A percentile compares a stretch with the other conserved stretches of the same genome.
Conservation (phyloP, 352 stramenopile genomes). For the Pythium rhizo-oryzae region DNA sequence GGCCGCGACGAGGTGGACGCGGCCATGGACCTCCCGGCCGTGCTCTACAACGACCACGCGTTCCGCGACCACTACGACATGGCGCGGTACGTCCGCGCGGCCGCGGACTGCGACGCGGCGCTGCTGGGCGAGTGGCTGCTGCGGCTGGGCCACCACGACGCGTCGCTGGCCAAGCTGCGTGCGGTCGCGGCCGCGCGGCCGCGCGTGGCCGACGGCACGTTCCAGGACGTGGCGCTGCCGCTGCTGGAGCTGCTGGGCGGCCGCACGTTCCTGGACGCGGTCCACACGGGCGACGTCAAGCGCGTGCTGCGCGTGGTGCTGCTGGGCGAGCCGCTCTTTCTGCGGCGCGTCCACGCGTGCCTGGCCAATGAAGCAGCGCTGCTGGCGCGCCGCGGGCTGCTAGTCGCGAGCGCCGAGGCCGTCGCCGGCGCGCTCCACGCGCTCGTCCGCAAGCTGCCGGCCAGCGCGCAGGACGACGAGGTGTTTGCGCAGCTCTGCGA, state of each 20-base stretch:
- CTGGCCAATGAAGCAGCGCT: neutral
- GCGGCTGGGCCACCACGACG: conserved; percentile 9
- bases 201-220: conserved; percentile 11
- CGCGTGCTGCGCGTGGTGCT: conserved; percentile 23
- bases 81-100: conserved; percentile 13
- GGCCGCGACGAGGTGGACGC: conserved; percentile 4
- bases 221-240: conserved; percentile 26
- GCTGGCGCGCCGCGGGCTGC: neutral
- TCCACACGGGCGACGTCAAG: conserved; percentile 30
- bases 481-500: conserved; percentile 12
- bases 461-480: conserved; percentile 22
- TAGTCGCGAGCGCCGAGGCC: conserved; percentile 1
- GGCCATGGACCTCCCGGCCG: conserved; percentile 7
- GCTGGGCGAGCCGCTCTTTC: conserved; percentile 24
- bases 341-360: conserved; percentile 17
- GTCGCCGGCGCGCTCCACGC: conserved; percentile 11
- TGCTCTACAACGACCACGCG: conserved; percentile 14
- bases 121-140: conserved; percentile 14
- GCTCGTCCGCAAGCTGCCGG: conserved; percentile 18
- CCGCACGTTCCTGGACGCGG: conserved; percentile 47
- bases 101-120: conserved; percentile 1
- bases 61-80: conserved; percentile 17
- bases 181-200: conserved; percentile 9
- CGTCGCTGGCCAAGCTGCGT: conserved; percentile 9
- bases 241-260: conserved; percentile 43